Percentiles rank a stretch among this genome's conserved stretches.
Conservation (phyloP, 139 green algal species). For the Chlamydomonas sphaeroides region DNA sequence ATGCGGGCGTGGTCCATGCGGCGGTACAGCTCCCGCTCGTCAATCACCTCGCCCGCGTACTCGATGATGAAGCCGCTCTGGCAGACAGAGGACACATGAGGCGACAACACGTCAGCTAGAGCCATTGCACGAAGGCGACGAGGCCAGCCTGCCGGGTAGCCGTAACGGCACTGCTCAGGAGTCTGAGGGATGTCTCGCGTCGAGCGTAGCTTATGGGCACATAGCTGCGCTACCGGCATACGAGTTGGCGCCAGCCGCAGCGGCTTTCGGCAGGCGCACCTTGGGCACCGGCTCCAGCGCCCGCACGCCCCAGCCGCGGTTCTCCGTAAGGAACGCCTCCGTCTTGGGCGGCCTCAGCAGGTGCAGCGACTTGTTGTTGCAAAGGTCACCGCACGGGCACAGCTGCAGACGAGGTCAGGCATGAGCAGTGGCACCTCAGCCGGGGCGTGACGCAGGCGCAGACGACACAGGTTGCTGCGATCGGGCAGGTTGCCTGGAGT, state of each 20-base stretch:
- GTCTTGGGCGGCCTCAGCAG: conserved; percentile 66
- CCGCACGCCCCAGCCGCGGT: conserved; percentile 75
- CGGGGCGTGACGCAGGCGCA: not conserved
- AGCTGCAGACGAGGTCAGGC: conserved; percentile 37
- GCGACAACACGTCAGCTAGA: no score
- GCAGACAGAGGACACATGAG: no score
- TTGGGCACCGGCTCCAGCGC: conserved; percentile 52
- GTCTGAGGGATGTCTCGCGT: no score
- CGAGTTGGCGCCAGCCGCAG: no score
- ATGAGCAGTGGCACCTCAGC: no score
- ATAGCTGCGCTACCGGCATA: no score
- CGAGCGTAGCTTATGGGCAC: no score
- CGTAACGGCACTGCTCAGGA: no score
- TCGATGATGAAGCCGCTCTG: conserved; percentile 85
- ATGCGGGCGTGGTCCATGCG: conserved; percentile 74
- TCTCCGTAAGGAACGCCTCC: conserved; percentile 81
- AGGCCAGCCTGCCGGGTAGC: no score
- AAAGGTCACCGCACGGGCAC: conserved; percentile 81
- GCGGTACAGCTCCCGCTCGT: conserved; percentile 52
- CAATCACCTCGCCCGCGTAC: conserved; percentile 82
- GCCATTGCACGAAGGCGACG: no score
- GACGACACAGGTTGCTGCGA: not conserved
- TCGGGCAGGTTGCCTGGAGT: no score
- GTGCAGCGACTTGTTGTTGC: conserved; percentile 85
- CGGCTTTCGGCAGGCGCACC: no score